Evolutionary conservation across 163 green algal genomes (phyloP).

Genomic region (Scenedesmus sp.): DNA sequence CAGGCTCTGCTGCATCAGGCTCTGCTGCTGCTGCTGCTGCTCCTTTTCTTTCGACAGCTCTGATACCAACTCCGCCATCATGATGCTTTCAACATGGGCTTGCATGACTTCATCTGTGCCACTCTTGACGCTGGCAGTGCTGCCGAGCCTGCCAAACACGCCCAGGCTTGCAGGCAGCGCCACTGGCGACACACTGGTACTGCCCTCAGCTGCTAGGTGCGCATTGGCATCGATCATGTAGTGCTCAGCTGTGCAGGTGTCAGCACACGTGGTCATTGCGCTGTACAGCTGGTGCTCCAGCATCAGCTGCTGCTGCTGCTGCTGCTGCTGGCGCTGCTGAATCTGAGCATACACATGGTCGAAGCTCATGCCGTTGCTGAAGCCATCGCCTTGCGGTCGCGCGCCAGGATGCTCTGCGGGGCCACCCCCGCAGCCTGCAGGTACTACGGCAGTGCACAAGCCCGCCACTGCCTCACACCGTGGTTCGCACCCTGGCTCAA

Average conservation of each 20-base stretch:
- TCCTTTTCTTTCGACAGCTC: background rate
- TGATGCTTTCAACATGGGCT: background rate
- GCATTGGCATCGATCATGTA: background rate
- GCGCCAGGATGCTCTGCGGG: background rate
- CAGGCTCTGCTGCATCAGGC: background rate
- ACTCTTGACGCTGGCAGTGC: background rate
- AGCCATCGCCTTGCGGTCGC: background rate
- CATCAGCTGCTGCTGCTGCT: background rate
- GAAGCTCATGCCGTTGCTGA: background rate
- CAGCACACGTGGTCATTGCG: background rate
- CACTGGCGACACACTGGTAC: background rate
- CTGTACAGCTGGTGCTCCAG: constrained; percentile 1
- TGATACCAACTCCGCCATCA: background rate
- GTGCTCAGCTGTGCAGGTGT: background rate
- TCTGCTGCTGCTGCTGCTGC: background rate
- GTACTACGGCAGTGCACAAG: background rate
- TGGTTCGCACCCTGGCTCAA: background rate
- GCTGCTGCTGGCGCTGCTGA: background rate
- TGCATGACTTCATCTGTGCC: background rate
- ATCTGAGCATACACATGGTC: background rate
- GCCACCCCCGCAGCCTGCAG: background rate
- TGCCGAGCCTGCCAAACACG: background rate
- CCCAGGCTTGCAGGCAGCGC: background rate
- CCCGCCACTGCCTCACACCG: background rate
- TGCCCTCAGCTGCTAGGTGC: background rate